Evolutionary conservation across 1,139 yeast species (phyloP), one percentile per base, ranked within the genome.

Genomic region (Taiozyma onychis): DNA sequence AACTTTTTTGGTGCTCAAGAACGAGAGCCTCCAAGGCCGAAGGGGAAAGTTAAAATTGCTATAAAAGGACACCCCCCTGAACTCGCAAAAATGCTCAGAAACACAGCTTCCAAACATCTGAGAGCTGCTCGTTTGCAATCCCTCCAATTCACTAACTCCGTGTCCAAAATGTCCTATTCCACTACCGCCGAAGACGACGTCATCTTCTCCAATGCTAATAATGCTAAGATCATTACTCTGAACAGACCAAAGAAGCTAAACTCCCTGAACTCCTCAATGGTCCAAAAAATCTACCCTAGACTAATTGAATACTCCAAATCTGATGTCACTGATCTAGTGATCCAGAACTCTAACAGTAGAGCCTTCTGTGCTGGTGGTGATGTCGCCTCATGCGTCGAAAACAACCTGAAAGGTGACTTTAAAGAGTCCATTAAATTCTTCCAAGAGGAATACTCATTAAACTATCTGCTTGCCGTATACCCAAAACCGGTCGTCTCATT

Each of bases 281-380:
- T 89, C 54, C 68, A 76, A 46, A 78, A 82, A 62, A 85, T 93
- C 54, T 74, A 80, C 42, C 93, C 95, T 32, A 78, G 96, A 43
- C 70, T 93, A 57, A 66, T 78, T 51, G 96, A 89, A 63, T 90
- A 85, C 70, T 75, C 88, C 49, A 85, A 87, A 64, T 80, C 90
- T 14, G 75, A 76, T 45, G 71, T 78, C 18, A 83, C 85, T 54
- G 81, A 84, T 57, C 66, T 88, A 53, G 72, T 91, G 44, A 74
- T 93, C 43, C 73, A 91, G 54, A 83, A 81, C 51, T 87, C 96
- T 28, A 79, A 78, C 44, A 83, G 85, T 24, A 71, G 71, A 50
- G 67, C 88, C 3, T 77, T 85, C 53, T 85, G 93, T 70, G 88
- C 98, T 42, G 99, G 99, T 48, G 99, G 98, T 42, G 99, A 93